Evolutionary conservation across 1,139 yeast genomes (phyloP).

Genomic region (Suhomyces coccinellae): DNA sequence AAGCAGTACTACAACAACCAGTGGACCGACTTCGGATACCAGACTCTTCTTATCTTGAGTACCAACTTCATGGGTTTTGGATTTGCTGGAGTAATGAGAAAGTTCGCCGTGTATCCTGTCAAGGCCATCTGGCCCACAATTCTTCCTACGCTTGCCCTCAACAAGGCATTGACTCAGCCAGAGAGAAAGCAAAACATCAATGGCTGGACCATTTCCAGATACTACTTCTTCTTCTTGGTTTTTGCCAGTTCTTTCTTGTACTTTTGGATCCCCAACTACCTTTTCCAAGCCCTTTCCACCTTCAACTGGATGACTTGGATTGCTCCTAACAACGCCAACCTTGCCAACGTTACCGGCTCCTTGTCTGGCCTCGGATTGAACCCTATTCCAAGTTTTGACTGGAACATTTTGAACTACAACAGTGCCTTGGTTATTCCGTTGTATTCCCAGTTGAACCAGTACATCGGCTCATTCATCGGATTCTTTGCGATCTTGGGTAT

Average conservation of each 20-base stretch:
- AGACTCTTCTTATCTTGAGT: slow-evolving; percentile 15
- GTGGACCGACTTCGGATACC: slow-evolving; percentile 21
- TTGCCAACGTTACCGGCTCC: slow-evolving; percentile 57
- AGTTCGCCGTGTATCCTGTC: slow-evolving; percentile 20
- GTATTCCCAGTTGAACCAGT: slow-evolving; percentile 40
- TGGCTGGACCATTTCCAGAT: slow-evolving; percentile 39
- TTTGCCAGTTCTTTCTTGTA: slow-evolving; percentile 29
- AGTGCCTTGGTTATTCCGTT: slow-evolving; percentile 23
- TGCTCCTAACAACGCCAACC: slow-evolving; percentile 35
- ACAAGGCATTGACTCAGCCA: slow-evolving; percentile 20
- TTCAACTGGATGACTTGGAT: slow-evolving; percentile 46
- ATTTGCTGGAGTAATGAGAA: slow-evolving; percentile 22
- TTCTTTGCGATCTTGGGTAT: slow-evolving; percentile 33
- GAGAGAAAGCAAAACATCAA: slow-evolving; percentile 18
- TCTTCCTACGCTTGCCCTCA: slow-evolving; percentile 21
- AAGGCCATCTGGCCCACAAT: slow-evolving; percentile 21
- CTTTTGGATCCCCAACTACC: slow-evolving; percentile 37
- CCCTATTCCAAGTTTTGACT: slow-evolving; percentile 56
- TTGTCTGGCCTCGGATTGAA: slow-evolving; percentile 54
- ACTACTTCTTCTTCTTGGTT: slow-evolving; percentile 28
- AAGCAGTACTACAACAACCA: slow-evolving; percentile 15
- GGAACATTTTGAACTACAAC: slow-evolving; percentile 34
- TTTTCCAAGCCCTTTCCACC: slow-evolving; percentile 33
- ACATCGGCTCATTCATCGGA: slow-evolving; percentile 36
- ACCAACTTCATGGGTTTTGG: slow-evolving; percentile 26